Conservation (phyloP, 768 basidiomycete species). For the Pholiota molesta region DNA sequence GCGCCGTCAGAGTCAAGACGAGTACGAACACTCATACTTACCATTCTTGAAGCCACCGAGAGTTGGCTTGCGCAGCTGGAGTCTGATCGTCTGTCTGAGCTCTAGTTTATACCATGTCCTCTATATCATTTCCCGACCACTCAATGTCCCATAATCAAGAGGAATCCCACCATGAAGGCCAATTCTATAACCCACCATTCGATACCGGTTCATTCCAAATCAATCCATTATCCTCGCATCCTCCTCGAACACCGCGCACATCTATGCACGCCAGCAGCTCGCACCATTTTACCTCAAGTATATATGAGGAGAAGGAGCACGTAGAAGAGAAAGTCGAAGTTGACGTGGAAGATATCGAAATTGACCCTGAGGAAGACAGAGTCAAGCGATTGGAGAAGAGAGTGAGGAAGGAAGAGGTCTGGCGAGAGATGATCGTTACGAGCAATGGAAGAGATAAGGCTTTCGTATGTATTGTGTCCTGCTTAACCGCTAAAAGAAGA, state of each 20-base stretch:
- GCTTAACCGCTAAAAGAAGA: neutral
- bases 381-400: slow-evolving; percentile 46
- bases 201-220: slow-evolving; percentile 73
- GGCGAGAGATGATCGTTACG: slow-evolving; percentile 78
- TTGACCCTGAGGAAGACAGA: slow-evolving; percentile 52
- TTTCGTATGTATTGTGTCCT: slow-evolving; percentile 56
- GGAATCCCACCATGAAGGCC: slow-evolving; percentile 48
- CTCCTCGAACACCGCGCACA: slow-evolving; percentile 73
- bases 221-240: slow-evolving; percentile 80
- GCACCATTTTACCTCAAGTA: slow-evolving; percentile 40
- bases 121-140: slow-evolving; percentile 61
- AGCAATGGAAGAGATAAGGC: slow-evolving; percentile 85
- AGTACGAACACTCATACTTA: slow-evolving; percentile 5
- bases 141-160: slow-evolving; percentile 34
- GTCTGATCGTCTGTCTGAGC: neutral
- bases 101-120: slow-evolving; percentile 52
- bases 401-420: slow-evolving; percentile 68
- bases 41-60: slow-evolving; percentile 6
- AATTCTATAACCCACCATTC: slow-evolving; percentile 61
- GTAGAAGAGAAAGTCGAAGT: slow-evolving; percentile 35
- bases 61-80: slow-evolving; percentile 2
- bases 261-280: slow-evolving; percentile 43
- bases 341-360: slow-evolving; percentile 46
- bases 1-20: slow-evolving; percentile 14
- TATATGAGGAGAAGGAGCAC: slow-evolving; percentile 50